These are phyloP conservation scores for Amanita muscaria DNA, from an alignment of 768 basidiomycete species.

Conservation along the genomic window DNA sequence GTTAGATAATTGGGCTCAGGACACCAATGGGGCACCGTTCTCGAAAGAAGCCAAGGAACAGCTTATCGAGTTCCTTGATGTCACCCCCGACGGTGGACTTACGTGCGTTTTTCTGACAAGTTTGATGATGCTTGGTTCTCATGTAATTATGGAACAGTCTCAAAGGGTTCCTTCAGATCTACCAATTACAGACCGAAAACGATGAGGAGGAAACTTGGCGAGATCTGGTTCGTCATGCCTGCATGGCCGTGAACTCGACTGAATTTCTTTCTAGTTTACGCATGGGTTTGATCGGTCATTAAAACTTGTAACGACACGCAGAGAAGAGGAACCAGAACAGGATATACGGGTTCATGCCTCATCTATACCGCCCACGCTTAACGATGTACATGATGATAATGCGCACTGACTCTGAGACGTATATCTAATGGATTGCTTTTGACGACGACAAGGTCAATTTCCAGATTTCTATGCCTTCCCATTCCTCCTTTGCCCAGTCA, in stretches of 20 bases:
- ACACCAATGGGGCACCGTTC: slow-evolving; percentile 80
- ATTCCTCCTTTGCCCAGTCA: slow-evolving; percentile 59
- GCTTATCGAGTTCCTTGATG: slow-evolving; percentile 66
- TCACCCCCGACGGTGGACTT: slow-evolving; percentile 59
- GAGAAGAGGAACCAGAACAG: slow-evolving; percentile 37
- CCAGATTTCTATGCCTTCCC: slow-evolving; percentile 82
- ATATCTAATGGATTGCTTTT: background rate
- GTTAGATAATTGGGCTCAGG: slow-evolving; percentile 66
- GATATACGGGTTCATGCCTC: slow-evolving; percentile 2
- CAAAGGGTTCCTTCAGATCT: slow-evolving; percentile 76
- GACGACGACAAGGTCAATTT: slow-evolving; percentile 30
- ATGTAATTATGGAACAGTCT: slow-evolving; percentile 48
- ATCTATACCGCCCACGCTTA: no score
- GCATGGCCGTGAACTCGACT: slow-evolving; percentile 7
- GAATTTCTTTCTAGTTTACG: slow-evolving; percentile 37
- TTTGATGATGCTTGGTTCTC: no score
- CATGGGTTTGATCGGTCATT: slow-evolving; percentile 72
- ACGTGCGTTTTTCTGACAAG: slow-evolving; percentile 46
- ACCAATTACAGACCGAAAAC: slow-evolving; percentile 77
- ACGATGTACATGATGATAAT: no score
- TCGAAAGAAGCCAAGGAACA: slow-evolving; percentile 72
- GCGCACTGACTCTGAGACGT: no score
- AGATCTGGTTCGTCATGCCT: slow-evolving; percentile 48
- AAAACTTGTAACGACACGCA: slow-evolving; percentile 44
- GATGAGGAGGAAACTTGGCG: slow-evolving; percentile 82